These are phyloP conservation scores for Tulasnella sp. DNA, from an alignment of 768 basidiomycete species.

Conservation along the genomic window DNA sequence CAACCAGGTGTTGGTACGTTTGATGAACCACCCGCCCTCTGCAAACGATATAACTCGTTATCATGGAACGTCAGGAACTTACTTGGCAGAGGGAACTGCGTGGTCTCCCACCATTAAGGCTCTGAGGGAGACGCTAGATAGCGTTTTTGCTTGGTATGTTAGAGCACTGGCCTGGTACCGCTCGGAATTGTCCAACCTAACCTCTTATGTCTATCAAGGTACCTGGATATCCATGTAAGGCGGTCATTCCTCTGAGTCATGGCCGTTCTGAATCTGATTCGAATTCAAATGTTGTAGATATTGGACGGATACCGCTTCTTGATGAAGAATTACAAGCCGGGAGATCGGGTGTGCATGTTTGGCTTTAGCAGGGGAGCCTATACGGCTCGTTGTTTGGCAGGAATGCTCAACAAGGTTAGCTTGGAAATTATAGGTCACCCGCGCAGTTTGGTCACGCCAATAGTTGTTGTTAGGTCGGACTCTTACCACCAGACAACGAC, in stretches of 20 bases:
- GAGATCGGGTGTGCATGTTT: not conserved
- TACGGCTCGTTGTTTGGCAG: not conserved
- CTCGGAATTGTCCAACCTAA: not conserved
- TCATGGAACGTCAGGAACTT: not conserved
- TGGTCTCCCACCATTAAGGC: not conserved
- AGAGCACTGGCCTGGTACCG: not conserved
- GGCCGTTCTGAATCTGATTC: not conserved
- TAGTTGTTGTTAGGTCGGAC: not conserved
- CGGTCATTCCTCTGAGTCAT: not conserved
- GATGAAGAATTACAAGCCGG: not conserved
- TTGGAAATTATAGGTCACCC: no score
- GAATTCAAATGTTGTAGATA: not conserved
- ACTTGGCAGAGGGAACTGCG: not conserved
- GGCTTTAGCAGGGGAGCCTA: not conserved
- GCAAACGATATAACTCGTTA: no score
- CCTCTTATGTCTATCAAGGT: not conserved
- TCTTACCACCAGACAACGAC: not conserved
- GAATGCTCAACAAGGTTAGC: not conserved
- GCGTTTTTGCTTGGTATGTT: not conserved
- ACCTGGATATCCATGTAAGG: not conserved
- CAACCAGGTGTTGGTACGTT: not conserved
- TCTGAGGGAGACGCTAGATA: not conserved
- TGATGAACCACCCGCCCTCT: not conserved
- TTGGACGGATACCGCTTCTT: not conserved
- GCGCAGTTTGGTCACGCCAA: not conserved